phyloP scores from a whole-genome alignment of 2,329 filamentous ascomycete species.

The Fusarium nanum region DNA sequence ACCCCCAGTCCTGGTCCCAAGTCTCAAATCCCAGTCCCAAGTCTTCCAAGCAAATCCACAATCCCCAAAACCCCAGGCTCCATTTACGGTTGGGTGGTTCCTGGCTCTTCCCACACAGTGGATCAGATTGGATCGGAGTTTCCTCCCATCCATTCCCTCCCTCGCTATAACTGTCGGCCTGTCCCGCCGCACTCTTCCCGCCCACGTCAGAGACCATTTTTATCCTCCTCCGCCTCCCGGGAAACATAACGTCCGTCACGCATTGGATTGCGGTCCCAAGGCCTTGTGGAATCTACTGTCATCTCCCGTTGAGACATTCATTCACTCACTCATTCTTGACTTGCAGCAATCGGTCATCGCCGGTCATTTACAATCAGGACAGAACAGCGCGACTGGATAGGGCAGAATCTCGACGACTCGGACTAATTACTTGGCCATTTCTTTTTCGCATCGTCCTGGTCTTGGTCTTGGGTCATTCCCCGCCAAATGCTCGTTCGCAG shows the following conservation, averaged over 20 bases:
- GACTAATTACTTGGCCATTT: slow-evolving; percentile 17
- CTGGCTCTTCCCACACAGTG: slow-evolving; percentile 40
- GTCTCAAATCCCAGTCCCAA: slow-evolving; percentile 37
- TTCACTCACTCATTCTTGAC: slow-evolving; percentile 40
- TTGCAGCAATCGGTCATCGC: slow-evolving; percentile 32
- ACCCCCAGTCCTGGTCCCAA: slow-evolving; percentile 33
- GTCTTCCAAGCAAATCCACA: slow-evolving; percentile 32
- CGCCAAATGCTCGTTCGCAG: slow-evolving; percentile 40
- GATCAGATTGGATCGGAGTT: slow-evolving; percentile 41
- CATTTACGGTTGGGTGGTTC: slow-evolving; percentile 43
- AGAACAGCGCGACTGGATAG: slow-evolving; percentile 7
- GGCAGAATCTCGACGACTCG: slow-evolving; percentile 19
- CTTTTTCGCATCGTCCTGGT: slow-evolving; percentile 8
- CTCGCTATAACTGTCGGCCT: slow-evolving; percentile 44
- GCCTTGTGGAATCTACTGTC: slow-evolving; percentile 43
- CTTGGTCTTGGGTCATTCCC: slow-evolving; percentile 17
- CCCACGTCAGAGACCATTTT: slow-evolving; percentile 41
- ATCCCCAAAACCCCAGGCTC: slow-evolving; percentile 41
- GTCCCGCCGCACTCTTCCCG: slow-evolving; percentile 42
- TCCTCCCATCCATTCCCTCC: slow-evolving; percentile 38
- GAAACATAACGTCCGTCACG: slow-evolving; percentile 32
- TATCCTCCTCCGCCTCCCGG: slow-evolving; percentile 28
- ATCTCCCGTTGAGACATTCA: slow-evolving; percentile 44
- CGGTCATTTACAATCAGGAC: slow-evolving; percentile 20
- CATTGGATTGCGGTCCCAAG: slow-evolving; percentile 39